phyloP scores from a whole-genome alignment of 2,329 filamentous ascomycete species.

The Albophoma yamanashiensis region DNA sequence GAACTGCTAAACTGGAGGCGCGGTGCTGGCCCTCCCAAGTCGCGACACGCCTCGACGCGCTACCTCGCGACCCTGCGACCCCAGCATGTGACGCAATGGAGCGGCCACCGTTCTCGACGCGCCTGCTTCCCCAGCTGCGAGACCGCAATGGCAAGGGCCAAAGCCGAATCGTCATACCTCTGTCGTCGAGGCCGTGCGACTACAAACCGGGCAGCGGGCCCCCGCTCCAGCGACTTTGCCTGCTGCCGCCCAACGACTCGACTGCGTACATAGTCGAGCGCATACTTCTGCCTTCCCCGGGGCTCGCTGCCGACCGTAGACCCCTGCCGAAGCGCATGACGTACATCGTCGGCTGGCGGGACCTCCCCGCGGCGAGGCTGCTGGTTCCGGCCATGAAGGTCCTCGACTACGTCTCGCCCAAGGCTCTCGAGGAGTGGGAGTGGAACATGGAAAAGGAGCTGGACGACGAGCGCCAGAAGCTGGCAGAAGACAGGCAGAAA shows the following conservation, averaged over 20 bases:
- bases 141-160: background rate
- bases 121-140: background rate
- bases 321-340: constrained; percentile 32
- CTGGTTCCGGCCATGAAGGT: constrained; percentile 35
- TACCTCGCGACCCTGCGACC: background rate
- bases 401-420: constrained; percentile 48
- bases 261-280: constrained; percentile 48
- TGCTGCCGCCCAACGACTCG: constrained; percentile 37
- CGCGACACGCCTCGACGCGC: background rate
- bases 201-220: constrained; percentile 39
- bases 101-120: background rate
- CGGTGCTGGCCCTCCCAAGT: background rate
- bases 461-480: constrained; percentile 24
- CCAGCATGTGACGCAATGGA: background rate
- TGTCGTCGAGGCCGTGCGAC: constrained; percentile 8
- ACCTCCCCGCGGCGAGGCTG: constrained; percentile 36
- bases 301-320: constrained; percentile 20
- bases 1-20: background rate
- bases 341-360: constrained; percentile 45
- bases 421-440: constrained; percentile 47
- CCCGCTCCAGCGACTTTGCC: constrained; percentile 31
- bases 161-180: background rate
- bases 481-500: constrained; percentile 13
- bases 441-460: constrained; percentile 30
- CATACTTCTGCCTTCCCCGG: constrained; percentile 31